These are phyloP conservation scores for Cicer yamashitae DNA, from an alignment of 306 rosid species.

Conservation along the genomic window DNA sequence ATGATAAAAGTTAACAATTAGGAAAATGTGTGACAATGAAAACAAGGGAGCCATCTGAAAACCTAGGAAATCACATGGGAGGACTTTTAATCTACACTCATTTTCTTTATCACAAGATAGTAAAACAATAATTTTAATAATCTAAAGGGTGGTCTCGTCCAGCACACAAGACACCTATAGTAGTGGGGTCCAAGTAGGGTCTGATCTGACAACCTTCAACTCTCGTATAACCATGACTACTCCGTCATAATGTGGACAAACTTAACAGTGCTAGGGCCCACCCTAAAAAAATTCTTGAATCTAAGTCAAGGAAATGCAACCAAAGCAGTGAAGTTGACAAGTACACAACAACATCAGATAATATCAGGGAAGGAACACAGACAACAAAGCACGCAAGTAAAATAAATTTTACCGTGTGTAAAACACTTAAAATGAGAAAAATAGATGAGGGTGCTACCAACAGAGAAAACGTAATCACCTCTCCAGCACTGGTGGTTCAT, in stretches of 20 bases:
- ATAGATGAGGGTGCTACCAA: background rate
- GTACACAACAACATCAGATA: conserved; percentile 26
- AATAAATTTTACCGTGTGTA: background rate
- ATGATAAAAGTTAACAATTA: conserved; percentile 3
- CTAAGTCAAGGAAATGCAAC: conserved; percentile 34
- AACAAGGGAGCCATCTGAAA: conserved; percentile 6
- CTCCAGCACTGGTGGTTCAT: conserved; percentile 90
- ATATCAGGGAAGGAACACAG: conserved; percentile 19
- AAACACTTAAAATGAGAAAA: conserved; percentile 29
- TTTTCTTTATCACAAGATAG: background rate
- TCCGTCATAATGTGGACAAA: conserved; percentile 31
- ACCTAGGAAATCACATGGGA: conserved; percentile 14
- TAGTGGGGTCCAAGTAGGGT: conserved; percentile 1
- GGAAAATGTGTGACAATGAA: conserved; percentile 20
- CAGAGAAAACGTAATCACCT: conserved; percentile 65
- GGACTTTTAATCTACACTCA: background rate
- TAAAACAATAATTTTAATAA: conserved; percentile 13
- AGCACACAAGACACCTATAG: conserved; percentile 15
- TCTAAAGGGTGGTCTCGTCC: conserved; percentile 14
- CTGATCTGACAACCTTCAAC: conserved; percentile 29
- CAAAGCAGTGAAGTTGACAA: conserved; percentile 30
- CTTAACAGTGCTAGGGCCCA: conserved; percentile 8
- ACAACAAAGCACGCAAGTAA: conserved; percentile 18
- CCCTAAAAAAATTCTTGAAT: conserved; percentile 10
- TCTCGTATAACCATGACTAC: conserved; percentile 5